Conservation (phyloP, 73 alveolate genomes). For the Effrenium voratum region DNA sequence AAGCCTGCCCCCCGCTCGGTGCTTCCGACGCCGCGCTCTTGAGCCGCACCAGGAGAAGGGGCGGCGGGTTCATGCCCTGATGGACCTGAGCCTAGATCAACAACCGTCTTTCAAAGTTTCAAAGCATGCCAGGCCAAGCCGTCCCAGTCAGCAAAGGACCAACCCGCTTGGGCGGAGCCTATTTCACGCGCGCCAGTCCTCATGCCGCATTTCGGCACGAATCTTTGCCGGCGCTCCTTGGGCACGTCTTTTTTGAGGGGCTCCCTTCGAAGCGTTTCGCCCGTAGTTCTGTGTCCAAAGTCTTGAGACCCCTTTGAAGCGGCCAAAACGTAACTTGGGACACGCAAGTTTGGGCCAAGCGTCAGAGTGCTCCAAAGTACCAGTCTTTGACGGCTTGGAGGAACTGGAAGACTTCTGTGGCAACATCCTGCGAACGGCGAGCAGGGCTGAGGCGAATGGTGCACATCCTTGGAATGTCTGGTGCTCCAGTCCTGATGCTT, state of each 20-base stretch:
- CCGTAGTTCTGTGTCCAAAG: no score
- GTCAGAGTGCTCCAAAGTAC: slow-evolving; percentile 28
- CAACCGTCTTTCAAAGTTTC: no score
- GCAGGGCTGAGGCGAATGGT: no score
- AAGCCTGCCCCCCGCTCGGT: not conserved
- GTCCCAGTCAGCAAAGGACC: not conserved
- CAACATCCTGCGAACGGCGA: slow-evolving; percentile 39
- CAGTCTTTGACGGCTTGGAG: slow-evolving; percentile 82
- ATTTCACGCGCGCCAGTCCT: not conserved
- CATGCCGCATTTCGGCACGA: not conserved
- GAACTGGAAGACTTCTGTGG: slow-evolving; percentile 81
- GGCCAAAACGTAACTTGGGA: not conserved
- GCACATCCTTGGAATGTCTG: no score
- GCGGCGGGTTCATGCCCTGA: no score
- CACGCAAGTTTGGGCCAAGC: not conserved
- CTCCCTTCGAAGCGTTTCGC: not conserved
- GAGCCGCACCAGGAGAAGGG: no score
- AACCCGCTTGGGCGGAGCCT: not conserved
- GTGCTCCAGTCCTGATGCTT: slow-evolving; percentile 50
- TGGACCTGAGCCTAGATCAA: no score
- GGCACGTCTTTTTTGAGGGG: not conserved
- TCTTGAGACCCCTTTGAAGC: not conserved
- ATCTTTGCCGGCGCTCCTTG: not conserved
- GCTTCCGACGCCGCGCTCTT: not conserved
- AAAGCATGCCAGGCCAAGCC: no score